Evolutionary conservation across 208 protist species (phyloP).

Genomic region (Acanthamoeba triangularis): DNA sequence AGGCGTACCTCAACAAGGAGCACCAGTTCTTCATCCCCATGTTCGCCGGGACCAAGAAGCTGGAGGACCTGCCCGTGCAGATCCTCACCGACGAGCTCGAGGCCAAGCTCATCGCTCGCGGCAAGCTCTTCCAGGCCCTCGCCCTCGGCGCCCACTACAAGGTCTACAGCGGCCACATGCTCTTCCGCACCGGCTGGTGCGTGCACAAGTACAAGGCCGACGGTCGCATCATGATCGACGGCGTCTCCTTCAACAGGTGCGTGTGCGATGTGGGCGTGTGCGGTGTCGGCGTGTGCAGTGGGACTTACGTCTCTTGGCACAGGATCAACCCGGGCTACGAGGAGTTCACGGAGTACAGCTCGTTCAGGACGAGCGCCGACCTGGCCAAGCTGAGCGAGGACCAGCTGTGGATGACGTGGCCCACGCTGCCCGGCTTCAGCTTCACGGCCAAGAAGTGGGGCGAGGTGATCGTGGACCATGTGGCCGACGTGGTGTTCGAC

Average conservation of each 20-base stretch:
- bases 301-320: conserved; percentile 18
- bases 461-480: conserved; percentile 24
- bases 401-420: conserved; percentile 19
- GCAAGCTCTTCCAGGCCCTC: not conserved
- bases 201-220: conserved; percentile 52
- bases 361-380: too few relatives aligned
- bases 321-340: not conserved
- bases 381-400: not conserved
- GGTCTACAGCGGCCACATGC: not conserved
- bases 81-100: too few relatives aligned
- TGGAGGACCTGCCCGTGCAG: too few relatives aligned
- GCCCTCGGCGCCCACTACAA: not conserved
- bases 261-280: too few relatives aligned
- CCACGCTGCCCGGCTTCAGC: conserved; percentile 41
- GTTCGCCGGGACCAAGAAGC: too few relatives aligned
- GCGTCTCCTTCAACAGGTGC: conserved; percentile 53
- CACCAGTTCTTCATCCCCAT: too few relatives aligned
- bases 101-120: too few relatives aligned
- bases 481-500: conserved; percentile 57
- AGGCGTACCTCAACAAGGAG: too few relatives aligned
- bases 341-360: too few relatives aligned
- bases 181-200: not conserved
- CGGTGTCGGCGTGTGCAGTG: not conserved
- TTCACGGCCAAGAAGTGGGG: conserved; percentile 67
- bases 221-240: conserved; percentile 63